Evolutionary conservation across 2,329 filamentous ascomycete genomes (phyloP).

Genomic region (Aspergillus quadricinctus): DNA sequence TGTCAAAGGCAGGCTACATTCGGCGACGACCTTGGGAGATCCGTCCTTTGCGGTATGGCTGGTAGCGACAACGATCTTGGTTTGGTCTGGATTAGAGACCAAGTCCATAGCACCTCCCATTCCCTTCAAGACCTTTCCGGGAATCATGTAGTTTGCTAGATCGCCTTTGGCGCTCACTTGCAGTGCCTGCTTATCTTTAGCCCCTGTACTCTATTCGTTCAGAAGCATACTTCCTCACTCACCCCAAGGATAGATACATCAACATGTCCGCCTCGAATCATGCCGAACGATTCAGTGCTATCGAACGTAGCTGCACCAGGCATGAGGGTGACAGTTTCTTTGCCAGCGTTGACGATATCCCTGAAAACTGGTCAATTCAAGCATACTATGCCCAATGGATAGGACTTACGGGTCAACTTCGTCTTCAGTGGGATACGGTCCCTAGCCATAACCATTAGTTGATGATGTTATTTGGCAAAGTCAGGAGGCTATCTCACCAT

Average conservation of each 20-base stretch:
- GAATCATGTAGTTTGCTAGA: slow-evolving; percentile 86
- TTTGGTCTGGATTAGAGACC: slow-evolving; percentile 65
- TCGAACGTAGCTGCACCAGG: slow-evolving; percentile 75
- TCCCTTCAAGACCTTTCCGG: slow-evolving; percentile 79
- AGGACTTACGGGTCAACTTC: slow-evolving; percentile 58
- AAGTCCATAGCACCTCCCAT: slow-evolving; percentile 79
- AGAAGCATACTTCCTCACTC: slow-evolving; percentile 13
- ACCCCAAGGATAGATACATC: slow-evolving; percentile 77
- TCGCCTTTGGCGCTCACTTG: slow-evolving; percentile 77
- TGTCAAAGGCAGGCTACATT: slow-evolving; percentile 62
- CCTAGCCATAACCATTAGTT: slow-evolving; percentile 30
- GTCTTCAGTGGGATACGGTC: slow-evolving; percentile 69
- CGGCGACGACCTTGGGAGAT: slow-evolving; percentile 61
- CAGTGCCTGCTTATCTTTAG: slow-evolving; percentile 47
- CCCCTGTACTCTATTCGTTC: background rate
- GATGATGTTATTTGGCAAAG: background rate
- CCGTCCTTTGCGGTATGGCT: slow-evolving; percentile 68
- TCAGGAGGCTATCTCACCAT: slow-evolving; percentile 43
- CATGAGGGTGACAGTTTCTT: slow-evolving; percentile 77
- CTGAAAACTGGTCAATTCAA: slow-evolving; percentile 20
- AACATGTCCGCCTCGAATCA: slow-evolving; percentile 82
- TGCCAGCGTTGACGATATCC: slow-evolving; percentile 81
- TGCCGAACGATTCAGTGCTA: slow-evolving; percentile 75
- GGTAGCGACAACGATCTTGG: slow-evolving; percentile 68
- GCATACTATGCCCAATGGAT: background rate